Base-by-base conservation (phyloP, 352 stramenopile genomes). In the Peronospora destructor region DNA sequence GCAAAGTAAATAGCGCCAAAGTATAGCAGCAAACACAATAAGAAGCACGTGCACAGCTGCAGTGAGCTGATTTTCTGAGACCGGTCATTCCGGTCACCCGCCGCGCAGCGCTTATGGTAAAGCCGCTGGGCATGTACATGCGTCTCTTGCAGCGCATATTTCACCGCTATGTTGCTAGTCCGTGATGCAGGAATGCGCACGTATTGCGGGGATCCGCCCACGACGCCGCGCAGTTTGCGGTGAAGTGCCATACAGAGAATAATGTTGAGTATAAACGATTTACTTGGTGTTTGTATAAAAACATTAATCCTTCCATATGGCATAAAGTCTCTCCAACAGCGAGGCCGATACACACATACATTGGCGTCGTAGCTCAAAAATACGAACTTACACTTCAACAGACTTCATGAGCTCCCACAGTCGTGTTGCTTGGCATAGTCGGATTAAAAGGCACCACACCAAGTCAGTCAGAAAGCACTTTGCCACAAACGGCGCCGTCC, bases 1-100 rank as follows among this genome's bases (percentile, higher is more conserved):
- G 71, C 71, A 46, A 82, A 82, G 55, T 68, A 73, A 45, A 82
- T 73, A 21, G 64, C 61, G 0, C 49, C 56, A 8, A 76, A 74
- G 46, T 82, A 82, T 19, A 82, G 16, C 30, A 71, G 46, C 37
- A 82, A 65, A 38, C 71, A 82, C n/a, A 78, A 40, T 30, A 68
- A 12, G 33, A 82, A 82, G 53, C 72, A 82, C 33, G 58, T 36
- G n/a, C 71, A 68, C 26, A 82, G 45, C 42, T 82, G 71, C 36
- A 70, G 52, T 14, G 64, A 73, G 43, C 64, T 66, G 48, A 73
- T 73, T 38, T 73, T 70, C 16, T 56, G 64, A 37, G 60, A 58
- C 25, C 57, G 51, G 36, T 59, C 59, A 10, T 36, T 16, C 28
- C 11, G 2, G 23, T 26, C 23, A 6, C 19, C 3, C 33, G 46